These are phyloP conservation scores for Tetrapisispora arboricola DNA, from an alignment of 805 yeast genomes.

Conservation along the genomic window DNA sequence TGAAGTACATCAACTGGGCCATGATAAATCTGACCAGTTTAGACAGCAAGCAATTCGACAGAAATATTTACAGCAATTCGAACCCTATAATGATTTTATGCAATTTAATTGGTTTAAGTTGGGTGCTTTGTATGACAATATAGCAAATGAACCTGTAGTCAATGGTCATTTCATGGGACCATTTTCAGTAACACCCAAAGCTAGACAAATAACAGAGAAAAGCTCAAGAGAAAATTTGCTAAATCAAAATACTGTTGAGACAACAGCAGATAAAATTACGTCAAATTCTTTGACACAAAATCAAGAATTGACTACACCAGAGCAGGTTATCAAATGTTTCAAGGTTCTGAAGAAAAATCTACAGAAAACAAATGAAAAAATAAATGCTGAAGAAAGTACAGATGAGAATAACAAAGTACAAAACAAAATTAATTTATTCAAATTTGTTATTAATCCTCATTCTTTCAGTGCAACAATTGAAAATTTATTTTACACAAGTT, in stretches of 20 bases:
- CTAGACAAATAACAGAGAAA: slow-evolving; percentile 22
- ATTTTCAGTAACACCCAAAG: slow-evolving; percentile 46
- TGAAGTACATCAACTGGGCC: slow-evolving; percentile 9
- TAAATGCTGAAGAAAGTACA: background rate
- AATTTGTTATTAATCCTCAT: slow-evolving; percentile 61
- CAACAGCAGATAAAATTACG: slow-evolving; percentile 45
- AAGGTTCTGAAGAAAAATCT: slow-evolving; percentile 23
- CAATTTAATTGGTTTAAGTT: slow-evolving; percentile 49
- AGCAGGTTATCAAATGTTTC: slow-evolving; percentile 48
- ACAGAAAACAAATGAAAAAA: background rate
- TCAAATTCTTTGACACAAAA: slow-evolving; percentile 41
- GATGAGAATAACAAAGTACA: background rate
- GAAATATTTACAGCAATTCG: slow-evolving; percentile 17
- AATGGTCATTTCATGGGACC: slow-evolving; percentile 67
- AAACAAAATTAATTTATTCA: slow-evolving; percentile 44
- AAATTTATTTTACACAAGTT: slow-evolving; percentile 73
- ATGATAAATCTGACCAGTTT: slow-evolving; percentile 13
- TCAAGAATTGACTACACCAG: slow-evolving; percentile 53
- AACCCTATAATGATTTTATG: slow-evolving; percentile 30
- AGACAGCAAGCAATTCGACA: slow-evolving; percentile 8
- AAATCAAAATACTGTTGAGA: slow-evolving; percentile 11
- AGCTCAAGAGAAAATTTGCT: slow-evolving; percentile 37
- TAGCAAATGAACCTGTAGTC: slow-evolving; percentile 36
- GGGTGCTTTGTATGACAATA: slow-evolving; percentile 41
- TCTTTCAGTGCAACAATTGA: slow-evolving; percentile 76